Evolutionary conservation across 371 early-diverging fungal genomes (phyloP).

Genomic region (Phascolomyces articulosus): DNA sequence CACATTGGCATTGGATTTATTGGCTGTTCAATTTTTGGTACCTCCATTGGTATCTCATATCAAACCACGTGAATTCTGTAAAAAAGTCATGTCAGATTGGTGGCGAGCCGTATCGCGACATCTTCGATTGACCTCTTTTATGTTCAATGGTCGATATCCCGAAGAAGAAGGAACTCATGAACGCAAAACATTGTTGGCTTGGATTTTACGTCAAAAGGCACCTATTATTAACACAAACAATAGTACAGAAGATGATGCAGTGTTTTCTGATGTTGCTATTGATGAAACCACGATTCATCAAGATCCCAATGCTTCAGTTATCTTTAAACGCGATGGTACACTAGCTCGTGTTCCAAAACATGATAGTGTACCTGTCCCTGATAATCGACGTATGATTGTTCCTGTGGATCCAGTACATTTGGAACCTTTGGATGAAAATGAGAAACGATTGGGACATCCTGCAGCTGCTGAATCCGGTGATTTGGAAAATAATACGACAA

Average conservation of each 20-base stretch:
- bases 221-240: slow-evolving; percentile 20
- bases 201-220: slow-evolving; percentile 39
- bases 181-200: slow-evolving; percentile 50
- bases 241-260: no score
- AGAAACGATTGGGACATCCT: slow-evolving; percentile 58
- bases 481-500: slow-evolving; percentile 49
- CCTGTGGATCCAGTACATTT: slow-evolving; percentile 69
- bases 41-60: slow-evolving; percentile 67
- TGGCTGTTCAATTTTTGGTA: slow-evolving; percentile 75
- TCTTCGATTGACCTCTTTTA: slow-evolving; percentile 82
- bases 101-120: slow-evolving; percentile 66
- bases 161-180: slow-evolving; percentile 71
- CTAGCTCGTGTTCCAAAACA: slow-evolving; percentile 72
- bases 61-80: slow-evolving; percentile 57
- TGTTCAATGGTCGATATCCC: slow-evolving; percentile 72
- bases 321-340: slow-evolving; percentile 66
- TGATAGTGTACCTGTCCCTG: slow-evolving; percentile 73
- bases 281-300: slow-evolving; percentile 14
- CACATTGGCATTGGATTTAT: slow-evolving; percentile 66
- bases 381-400: slow-evolving; percentile 71
- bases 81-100: slow-evolving; percentile 60
- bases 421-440: slow-evolving; percentile 61
- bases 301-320: slow-evolving; percentile 43
- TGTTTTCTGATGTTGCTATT: slow-evolving; percentile 37
- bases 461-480: slow-evolving; percentile 55